These are phyloP conservation scores for Geotrichum fermentans DNA, from an alignment of 1,139 yeast species.

Conservation along the genomic window DNA sequence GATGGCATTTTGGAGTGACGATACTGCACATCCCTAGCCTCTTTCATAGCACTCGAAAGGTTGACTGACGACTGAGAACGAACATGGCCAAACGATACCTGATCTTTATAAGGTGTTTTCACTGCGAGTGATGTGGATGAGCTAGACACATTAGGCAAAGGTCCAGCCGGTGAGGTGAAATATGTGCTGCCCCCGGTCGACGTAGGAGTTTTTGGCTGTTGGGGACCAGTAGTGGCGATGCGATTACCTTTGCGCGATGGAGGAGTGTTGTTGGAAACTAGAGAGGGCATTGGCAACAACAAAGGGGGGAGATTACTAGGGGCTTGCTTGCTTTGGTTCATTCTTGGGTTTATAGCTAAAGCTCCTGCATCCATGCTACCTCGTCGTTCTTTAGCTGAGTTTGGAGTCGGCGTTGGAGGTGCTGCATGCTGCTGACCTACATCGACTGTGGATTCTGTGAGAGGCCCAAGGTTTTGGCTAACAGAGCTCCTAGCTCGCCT, in stretches of 20 bases:
- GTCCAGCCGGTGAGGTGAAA: not conserved
- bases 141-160: not conserved
- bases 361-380: too few species aligned
- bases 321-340: too few species aligned
- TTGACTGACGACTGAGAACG: conserved; percentile 15
- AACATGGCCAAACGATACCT: not conserved
- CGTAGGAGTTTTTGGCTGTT: not conserved
- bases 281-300: conserved; percentile 5
- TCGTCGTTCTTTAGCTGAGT: too few species aligned
- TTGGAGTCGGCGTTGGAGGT: too few species aligned
- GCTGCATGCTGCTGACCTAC: too few species aligned
- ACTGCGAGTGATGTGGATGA: not conserved
- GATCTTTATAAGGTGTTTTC: not conserved
- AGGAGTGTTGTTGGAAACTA: not conserved
- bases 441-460: too few species aligned
- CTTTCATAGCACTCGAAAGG: conserved; percentile 16
- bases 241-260: conserved; percentile 4
- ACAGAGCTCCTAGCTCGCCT: too few species aligned
- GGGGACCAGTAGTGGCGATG: not conserved
- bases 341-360: too few species aligned
- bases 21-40: conserved; percentile 16
- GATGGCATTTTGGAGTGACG: conserved; percentile 10
- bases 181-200: not conserved
- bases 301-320: too few species aligned
- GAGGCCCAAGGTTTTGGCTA: too few species aligned